A percentile compares a stretch with the other conserved stretches of the same genome.
These are phyloP conservation scores for Lactarius hengduanensis DNA, from an alignment of 768 basidiomycete genomes.

Conservation along the genomic window DNA sequence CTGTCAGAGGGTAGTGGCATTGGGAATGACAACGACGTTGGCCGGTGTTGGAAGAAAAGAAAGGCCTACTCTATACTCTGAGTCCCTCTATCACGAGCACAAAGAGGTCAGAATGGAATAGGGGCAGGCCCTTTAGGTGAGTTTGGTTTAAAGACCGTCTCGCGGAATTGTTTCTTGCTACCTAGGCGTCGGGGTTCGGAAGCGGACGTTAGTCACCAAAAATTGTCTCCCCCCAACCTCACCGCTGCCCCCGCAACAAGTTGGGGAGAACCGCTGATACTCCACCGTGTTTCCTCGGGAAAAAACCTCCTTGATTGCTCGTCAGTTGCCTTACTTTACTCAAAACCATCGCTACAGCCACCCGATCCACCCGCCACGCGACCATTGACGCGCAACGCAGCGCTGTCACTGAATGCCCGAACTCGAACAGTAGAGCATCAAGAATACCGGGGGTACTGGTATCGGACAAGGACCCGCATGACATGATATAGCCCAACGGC, in stretches of 20 bases:
- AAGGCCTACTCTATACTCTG: background rate
- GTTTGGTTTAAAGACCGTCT: background rate
- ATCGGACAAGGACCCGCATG: too few relatives aligned
- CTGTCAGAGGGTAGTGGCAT: background rate
- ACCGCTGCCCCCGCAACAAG: background rate
- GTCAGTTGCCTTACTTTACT: constrained; percentile 12
- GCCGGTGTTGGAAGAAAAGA: background rate
- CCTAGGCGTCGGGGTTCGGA: constrained; percentile 12
- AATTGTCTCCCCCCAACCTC: constrained; percentile 1
- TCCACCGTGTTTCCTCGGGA: background rate
- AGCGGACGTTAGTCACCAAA: background rate
- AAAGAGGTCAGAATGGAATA: background rate
- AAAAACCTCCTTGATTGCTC: background rate
- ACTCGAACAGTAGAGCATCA: background rate
- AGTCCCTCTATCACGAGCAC: too few relatives aligned
- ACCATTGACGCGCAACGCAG: background rate
- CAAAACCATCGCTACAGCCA: constrained; percentile 12
- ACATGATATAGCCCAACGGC: too few relatives aligned
- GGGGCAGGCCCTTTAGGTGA: background rate
- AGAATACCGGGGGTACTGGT: too few relatives aligned
- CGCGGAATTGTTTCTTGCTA: constrained; percentile 2
- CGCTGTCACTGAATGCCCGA: background rate
- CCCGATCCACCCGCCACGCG: background rate
- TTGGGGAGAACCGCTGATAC: background rate
- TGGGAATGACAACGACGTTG: background rate